Evolutionary conservation across 441 rosid species (phyloP).

Genomic region (Croton laevigatus): DNA sequence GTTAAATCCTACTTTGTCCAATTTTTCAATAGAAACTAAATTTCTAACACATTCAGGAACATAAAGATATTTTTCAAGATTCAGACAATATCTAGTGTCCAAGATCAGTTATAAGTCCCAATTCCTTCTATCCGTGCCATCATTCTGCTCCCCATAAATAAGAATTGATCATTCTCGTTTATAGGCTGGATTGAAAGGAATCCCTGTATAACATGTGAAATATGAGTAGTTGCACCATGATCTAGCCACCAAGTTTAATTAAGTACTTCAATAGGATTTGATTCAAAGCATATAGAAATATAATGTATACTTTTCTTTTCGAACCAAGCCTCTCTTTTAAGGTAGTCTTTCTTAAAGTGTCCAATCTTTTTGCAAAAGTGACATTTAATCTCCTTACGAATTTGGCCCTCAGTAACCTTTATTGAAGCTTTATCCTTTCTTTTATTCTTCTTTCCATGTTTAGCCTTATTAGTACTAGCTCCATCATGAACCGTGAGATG

Average conservation of each 20-base stretch:
- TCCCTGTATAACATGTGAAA: no score
- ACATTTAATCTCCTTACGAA: not conserved
- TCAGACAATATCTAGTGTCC: not conserved
- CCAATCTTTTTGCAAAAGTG: not conserved
- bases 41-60: not conserved
- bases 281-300: no score
- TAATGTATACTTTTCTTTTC: no score
- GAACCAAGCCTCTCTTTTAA: slow-evolving; percentile 2
- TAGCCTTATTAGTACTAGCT: not conserved
- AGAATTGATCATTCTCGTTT: slow-evolving; percentile 1
- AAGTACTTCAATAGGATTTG: no score
- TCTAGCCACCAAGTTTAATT: no score
- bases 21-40: not conserved
- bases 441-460: not conserved
- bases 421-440: not conserved
- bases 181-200: slow-evolving; percentile 4
- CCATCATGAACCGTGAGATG: not conserved
- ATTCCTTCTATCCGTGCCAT: not conserved
- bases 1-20: not conserved
- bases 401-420: not conserved
- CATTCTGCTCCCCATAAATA: no score
- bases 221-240: no score
- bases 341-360: slow-evolving; percentile 4
- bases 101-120: not conserved
- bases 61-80: not conserved